Evolutionary conservation across 371 early-diverging fungal genomes (phyloP).

Genomic region (Amoeboaphelidium occidentale): DNA sequence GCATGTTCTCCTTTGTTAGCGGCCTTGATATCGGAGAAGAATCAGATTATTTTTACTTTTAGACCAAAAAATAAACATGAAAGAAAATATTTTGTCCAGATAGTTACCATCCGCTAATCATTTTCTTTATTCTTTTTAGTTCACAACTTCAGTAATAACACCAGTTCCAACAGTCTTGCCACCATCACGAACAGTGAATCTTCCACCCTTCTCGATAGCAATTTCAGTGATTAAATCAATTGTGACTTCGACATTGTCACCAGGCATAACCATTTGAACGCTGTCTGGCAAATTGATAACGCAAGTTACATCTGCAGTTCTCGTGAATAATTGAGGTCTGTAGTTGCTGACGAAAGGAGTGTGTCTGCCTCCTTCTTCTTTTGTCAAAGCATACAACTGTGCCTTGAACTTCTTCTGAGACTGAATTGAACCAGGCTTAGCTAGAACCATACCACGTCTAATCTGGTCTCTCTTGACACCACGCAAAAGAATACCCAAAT

Average conservation of each 20-base stretch:
- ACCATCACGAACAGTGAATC: conserved; percentile 95
- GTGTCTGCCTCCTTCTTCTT: conserved; percentile 96
- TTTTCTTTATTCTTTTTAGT: no score
- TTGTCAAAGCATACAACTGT: conserved; percentile 76
- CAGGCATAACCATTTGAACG: conserved; percentile 90
- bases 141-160: conserved; percentile 27
- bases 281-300: conserved; percentile 43
- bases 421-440: conserved; percentile 70
- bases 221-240: conserved; percentile 53
- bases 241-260: conserved; percentile 69
- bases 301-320: conserved; percentile 83
- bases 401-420: conserved; percentile 79
- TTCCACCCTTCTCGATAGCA: conserved; percentile 72
- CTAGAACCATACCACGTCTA: conserved; percentile 79
- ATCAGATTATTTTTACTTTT: no score
- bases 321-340: conserved; percentile 81
- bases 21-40: no score
- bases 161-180: conserved; percentile 94
- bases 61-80: no score
- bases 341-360: conserved; percentile 91
- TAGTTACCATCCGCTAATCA: no score
- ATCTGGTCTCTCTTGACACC: conserved; percentile 91
- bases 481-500: conserved; percentile 88
- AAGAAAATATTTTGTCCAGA: no score
- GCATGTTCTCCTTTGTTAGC: no score